Evolutionary conservation across 129 eudicot genomes (phyloP).

Genomic region (Kitagawia praeruptora): DNA sequence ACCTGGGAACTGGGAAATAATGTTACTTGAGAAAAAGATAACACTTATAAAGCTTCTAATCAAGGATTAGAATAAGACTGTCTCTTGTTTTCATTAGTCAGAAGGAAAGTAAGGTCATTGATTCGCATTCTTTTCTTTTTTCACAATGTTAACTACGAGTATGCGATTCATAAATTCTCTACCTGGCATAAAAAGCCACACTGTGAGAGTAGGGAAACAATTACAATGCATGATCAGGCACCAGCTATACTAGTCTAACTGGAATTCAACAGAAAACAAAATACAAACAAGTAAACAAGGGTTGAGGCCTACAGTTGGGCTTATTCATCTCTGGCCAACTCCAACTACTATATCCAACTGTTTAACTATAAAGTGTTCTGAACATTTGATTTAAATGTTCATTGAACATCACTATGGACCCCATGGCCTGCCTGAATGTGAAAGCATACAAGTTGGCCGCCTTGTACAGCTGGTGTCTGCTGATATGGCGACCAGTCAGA

Average conservation of each 20-base stretch:
- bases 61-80: neutral
- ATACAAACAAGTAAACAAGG: neutral
- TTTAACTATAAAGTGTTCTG: neutral
- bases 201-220: neutral
- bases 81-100: neutral
- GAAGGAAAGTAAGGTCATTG: neutral
- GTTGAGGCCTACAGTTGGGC: neutral
- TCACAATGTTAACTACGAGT: neutral
- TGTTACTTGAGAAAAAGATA: neutral
- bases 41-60: neutral
- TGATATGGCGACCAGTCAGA: constrained; percentile 7
- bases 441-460: neutral
- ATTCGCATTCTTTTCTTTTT: neutral
- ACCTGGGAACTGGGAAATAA: neutral
- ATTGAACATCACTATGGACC: neutral
- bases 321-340: too few relatives aligned
- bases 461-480: constrained; percentile 23
- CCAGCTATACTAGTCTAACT: neutral
- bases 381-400: neutral
- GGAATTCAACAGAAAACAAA: neutral
- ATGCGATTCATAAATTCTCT: neutral
- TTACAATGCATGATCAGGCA: neutral
- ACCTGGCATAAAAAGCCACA: neutral
- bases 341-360: neutral
- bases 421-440: neutral